Base-by-base conservation (phyloP, 2,329 filamentous ascomycete species). In the Bipolaris zeicola region DNA sequence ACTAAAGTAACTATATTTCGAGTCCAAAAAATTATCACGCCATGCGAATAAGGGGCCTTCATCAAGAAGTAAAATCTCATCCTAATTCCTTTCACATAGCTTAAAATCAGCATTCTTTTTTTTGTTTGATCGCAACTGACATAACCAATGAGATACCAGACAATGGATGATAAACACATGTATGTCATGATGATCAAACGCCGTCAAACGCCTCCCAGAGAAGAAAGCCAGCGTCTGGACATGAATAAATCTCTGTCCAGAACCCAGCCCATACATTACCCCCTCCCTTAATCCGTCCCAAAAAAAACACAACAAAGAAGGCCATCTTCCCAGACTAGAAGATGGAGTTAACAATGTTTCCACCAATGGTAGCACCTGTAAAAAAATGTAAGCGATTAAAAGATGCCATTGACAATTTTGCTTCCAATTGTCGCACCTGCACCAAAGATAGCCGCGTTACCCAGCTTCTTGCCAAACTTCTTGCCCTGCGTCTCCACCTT, bases 381-480 rank as follows among this genome's bases (percentile, higher is more conserved):
- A 41, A 26, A 3, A 36, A 36, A 33, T 16, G 58, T 61, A 45
- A 58, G 53, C 79, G 6, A 38, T 38, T 43, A 96, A 76, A 96
- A 95, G 67, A 96, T 96, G 62, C 89, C 87, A 78, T 96, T 95
- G 66, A 96, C 92, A 72, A 96, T 87, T 73, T 96, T 95, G 65
- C 89, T 86, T 72, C 93, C 93, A 62, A 96, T 89, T 1, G 91
- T 95, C 46, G 94, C 93, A 77, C 94, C 93, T 45, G 94, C 94
- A 76, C 94, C 94, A 69, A 96, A 96, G 65, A 97, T 92, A 26
- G 92, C 92, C 42, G 86, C 86, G 74, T 89, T 88, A 33, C 94
- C 94, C 71, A 94, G 76, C 83, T 97, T 98, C 86, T 96, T 96
- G 65, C 94, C 93, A 77, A 97, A 90, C 80, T 97, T 97, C 87